Conservation (phyloP, 2,329 filamentous ascomycete species). For the Fonsecaea pedrosoi region DNA sequence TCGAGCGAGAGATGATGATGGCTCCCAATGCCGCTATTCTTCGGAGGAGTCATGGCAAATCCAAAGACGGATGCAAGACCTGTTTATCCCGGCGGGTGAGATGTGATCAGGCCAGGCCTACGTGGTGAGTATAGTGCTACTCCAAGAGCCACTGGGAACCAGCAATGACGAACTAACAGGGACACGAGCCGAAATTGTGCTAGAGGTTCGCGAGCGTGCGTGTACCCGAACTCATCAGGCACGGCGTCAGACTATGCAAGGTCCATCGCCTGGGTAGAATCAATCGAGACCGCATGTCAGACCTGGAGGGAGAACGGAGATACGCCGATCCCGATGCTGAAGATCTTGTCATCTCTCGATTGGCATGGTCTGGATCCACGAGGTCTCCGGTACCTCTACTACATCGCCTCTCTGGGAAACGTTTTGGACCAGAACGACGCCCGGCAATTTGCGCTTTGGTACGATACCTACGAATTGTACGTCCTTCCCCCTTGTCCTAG, state of each 20-base stretch:
- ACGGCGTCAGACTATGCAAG: conserved; percentile 1
- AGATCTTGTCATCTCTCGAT: conserved; percentile 8
- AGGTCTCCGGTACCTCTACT: conserved; percentile 19
- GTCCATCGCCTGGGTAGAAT: conserved; percentile 14
- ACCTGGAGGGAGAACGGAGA: conserved; percentile 14
- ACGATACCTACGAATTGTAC: conserved; percentile 16
- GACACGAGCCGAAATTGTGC: conserved; percentile 43
- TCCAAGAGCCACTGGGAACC: conserved; percentile 38
- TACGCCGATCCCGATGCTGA: conserved; percentile 11
- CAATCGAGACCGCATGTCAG: conserved; percentile 17
- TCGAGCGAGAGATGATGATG: background rate
- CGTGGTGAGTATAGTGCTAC: conserved; percentile 21
- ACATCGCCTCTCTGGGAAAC: conserved; percentile 6
- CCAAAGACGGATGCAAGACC: conserved; percentile 34
- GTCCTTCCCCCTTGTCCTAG: background rate
- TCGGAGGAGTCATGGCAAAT: conserved; percentile 28
- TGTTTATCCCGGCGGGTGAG: conserved; percentile 44
- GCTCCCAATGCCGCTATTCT: conserved; percentile 11
- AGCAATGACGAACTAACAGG: conserved; percentile 24
- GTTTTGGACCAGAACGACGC: conserved; percentile 11
- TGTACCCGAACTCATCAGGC: conserved; percentile 7
- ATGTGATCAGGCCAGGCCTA: conserved; percentile 43
- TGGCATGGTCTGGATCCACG: conserved; percentile 16
- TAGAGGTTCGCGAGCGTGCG: conserved; percentile 12
- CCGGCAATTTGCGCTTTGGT: conserved; percentile 16